These are phyloP conservation scores for Psilocybe azurescens DNA, from an alignment of 768 basidiomycete species.

Conservation along the genomic window DNA sequence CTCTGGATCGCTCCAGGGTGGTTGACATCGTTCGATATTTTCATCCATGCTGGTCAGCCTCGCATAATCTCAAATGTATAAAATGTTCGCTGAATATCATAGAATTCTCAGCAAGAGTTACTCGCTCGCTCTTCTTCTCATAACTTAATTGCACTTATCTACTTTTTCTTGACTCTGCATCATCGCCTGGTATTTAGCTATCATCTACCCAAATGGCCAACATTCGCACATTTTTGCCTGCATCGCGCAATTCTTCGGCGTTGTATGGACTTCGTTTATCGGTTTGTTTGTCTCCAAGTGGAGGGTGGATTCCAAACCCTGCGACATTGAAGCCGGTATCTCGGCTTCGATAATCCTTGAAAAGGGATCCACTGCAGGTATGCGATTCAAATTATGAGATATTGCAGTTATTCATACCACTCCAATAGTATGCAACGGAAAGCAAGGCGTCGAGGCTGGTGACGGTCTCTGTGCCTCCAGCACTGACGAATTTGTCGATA, in stretches of 20 bases:
- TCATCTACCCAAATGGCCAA: conserved; percentile 12
- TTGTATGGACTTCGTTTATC: conserved; percentile 8
- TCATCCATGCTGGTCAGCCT: background rate
- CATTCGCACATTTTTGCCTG: conserved; percentile 10
- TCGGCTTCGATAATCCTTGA: background rate
- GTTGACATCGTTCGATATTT: background rate
- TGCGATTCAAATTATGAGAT: background rate
- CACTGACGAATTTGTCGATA: conserved; percentile 7
- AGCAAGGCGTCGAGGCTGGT: background rate
- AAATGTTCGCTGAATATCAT: background rate
- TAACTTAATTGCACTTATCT: background rate
- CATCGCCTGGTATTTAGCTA: background rate
- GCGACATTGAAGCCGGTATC: conserved; percentile 15
- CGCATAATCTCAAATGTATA: background rate
- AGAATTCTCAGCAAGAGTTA: background rate
- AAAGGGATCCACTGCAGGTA: conserved; percentile 2
- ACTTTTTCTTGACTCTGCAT: background rate
- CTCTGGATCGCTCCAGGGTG: background rate
- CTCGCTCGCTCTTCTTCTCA: background rate
- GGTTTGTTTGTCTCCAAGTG: conserved; percentile 5
- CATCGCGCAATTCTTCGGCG: conserved; percentile 8
- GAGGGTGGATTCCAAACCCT: background rate
- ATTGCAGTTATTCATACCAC: background rate
- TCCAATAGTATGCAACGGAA: background rate
- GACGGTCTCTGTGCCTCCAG: background rate